These are phyloP conservation scores for Microglena sp. DNA, from an alignment of 139 green algal genomes.

Conservation along the genomic window DNA sequence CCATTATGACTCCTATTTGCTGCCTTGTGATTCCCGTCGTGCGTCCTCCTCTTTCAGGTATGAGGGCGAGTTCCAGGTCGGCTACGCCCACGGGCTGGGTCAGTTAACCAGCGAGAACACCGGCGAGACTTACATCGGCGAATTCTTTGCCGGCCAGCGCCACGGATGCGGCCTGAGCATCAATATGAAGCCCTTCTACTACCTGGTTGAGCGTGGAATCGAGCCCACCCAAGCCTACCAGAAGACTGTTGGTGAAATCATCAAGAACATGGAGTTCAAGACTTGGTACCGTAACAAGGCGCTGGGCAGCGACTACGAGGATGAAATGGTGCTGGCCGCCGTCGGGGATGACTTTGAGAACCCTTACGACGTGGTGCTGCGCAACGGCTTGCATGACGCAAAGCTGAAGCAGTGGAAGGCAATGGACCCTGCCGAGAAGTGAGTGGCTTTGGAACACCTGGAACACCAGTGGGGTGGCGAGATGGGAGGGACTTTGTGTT, in stretches of 20 bases:
- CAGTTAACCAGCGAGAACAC: slow-evolving; percentile 48
- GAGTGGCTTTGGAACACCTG: slow-evolving; percentile 5
- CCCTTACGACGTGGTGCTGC: slow-evolving; percentile 24
- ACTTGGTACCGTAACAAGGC: slow-evolving; percentile 41
- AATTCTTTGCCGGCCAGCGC: slow-evolving; percentile 66
- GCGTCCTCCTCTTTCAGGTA: no score
- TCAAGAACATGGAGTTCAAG: slow-evolving; percentile 46
- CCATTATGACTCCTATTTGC: no score
- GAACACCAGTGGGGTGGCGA: not conserved
- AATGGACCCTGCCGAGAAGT: slow-evolving; percentile 29
- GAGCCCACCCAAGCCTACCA: slow-evolving; percentile 42
- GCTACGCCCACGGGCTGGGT: slow-evolving; percentile 77
- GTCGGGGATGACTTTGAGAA: slow-evolving; percentile 30
- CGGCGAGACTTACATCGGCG: slow-evolving; percentile 64
- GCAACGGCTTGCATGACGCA: slow-evolving; percentile 26
- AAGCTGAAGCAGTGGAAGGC: slow-evolving; percentile 40
- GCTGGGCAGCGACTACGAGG: slow-evolving; percentile 26
- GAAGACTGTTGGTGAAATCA: slow-evolving; percentile 35
- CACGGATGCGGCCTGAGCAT: slow-evolving; percentile 53
- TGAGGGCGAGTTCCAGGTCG: slow-evolving; percentile 78
- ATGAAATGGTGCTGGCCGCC: slow-evolving; percentile 18
- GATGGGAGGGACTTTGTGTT: not conserved
- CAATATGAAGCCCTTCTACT: slow-evolving; percentile 60
- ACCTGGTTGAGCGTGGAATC: slow-evolving; percentile 45
- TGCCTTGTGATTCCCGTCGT: no score